Base-by-base conservation (phyloP, 1,139 yeast species). In the Lodderomyces pseudojiufengensis region DNA sequence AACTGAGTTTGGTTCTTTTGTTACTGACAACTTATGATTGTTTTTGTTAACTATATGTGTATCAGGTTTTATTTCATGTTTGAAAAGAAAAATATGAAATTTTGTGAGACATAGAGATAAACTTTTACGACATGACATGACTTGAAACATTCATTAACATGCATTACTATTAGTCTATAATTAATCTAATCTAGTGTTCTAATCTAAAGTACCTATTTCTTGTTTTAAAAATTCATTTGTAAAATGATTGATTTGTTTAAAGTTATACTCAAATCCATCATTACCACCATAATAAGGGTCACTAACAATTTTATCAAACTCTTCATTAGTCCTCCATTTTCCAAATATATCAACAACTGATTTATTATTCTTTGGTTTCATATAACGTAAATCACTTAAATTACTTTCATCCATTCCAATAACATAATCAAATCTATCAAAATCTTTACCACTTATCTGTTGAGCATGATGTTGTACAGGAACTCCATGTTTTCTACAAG, bases 211-310 rank as follows among this genome's bases (percentile, higher is more conserved):
- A 15, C 61, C 63, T 14, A 74, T 43, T 44, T 79, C 86, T 36
- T 54, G 65, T 44, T 69, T 64, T 38, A 84, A 55, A 46, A 84
- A 80, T 44, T 78, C 77, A 46, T 80, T 76, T 39, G 83, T 76
- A 53, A 90, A 90, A 51, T 84, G 90, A 11, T 64, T 53, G 37
- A 88, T 69, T 54, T 90, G 97, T 40, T 72, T 53, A 54, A 80
- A 88, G 57, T 85, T 87, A 43, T 66, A 70, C 55, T 85, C 94
- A 54, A 90, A 90, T 3, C 96, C 95, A 46, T 77, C 73, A 22
- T 63, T 63, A 1, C 95, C 95, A 3, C 97, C 97, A 50, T 88
- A 90, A 60, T 90, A 90, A 1, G 97, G 97, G 57, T 90, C 97
- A 36, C 78, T 84, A 5, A 90, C 92, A 25, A 84, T 74, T 32